A percentile compares a stretch with the other conserved stretches of the same genome.
phyloP scores from a whole-genome alignment of 805 yeast genomes.

The Komagataella mondaviorum region DNA sequence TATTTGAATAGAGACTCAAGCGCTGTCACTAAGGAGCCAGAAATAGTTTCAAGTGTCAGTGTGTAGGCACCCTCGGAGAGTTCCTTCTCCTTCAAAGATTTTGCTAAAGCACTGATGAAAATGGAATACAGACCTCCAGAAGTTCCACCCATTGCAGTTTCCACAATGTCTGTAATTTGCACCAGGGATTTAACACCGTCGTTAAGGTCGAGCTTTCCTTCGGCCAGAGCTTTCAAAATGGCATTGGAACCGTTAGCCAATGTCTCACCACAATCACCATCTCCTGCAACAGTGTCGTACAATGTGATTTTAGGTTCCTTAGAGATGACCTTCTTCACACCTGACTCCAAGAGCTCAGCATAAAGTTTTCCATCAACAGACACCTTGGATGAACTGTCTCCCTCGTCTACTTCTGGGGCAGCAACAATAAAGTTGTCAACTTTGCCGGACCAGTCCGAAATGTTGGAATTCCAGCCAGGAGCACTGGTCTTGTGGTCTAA shows the following conservation, averaged over 20 bases:
- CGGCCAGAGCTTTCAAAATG: conserved; percentile 37
- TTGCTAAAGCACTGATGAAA: conserved; percentile 63
- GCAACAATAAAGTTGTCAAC: conserved; percentile 13
- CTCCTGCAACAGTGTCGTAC: conserved; percentile 85
- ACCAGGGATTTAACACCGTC: conserved; percentile 49
- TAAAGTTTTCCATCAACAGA: conserved; percentile 16
- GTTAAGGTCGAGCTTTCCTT: conserved; percentile 19
- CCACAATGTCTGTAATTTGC: conserved; percentile 74
- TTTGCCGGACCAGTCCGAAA: conserved; percentile 11
- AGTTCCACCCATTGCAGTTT: conserved; percentile 91
- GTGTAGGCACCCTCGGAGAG: conserved; percentile 13
- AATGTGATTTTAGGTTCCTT: conserved; percentile 79
- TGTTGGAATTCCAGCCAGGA: conserved; percentile 63
- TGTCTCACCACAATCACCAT: conserved; percentile 96
- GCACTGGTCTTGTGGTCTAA: conserved; percentile 68
- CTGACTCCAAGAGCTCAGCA: conserved; percentile 25
- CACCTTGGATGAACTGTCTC: conserved; percentile 15
- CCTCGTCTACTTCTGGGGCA: conserved; percentile 16
- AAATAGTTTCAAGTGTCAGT: conserved; percentile 22
- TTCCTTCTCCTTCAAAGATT: conserved; percentile 31
- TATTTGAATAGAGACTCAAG: conserved; percentile 66
- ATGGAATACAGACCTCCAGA: conserved; percentile 91
- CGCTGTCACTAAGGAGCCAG: conserved; percentile 42
- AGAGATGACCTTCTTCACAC: conserved; percentile 37
- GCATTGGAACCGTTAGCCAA: conserved; percentile 73